phyloP scores from a whole-genome alignment of 352 stramenopile genomes.

The Globisporangium cylindrosporum region DNA sequence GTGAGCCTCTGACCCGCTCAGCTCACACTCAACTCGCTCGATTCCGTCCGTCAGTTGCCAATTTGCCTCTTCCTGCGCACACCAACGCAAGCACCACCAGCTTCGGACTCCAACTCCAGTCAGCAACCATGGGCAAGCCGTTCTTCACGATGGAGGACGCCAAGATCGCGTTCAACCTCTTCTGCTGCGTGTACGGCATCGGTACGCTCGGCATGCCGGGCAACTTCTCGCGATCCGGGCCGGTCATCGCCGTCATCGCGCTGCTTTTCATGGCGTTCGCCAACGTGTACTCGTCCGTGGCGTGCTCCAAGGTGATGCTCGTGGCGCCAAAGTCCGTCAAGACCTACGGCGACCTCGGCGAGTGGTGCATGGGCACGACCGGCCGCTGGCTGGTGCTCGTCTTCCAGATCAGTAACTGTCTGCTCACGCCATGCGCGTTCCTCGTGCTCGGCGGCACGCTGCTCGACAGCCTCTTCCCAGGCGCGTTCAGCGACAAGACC shows the following conservation, averaged over 20 bases:
- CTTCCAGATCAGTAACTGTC: slow-evolving; percentile 15
- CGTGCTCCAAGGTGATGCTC: slow-evolving; percentile 26
- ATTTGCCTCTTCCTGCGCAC: slow-evolving; percentile 1
- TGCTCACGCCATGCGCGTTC: slow-evolving; percentile 22
- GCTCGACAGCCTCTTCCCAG: slow-evolving; percentile 21
- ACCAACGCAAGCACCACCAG: neutral
- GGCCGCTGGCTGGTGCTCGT: slow-evolving; percentile 25
- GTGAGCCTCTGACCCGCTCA: too few species aligned
- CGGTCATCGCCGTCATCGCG: slow-evolving; percentile 20
- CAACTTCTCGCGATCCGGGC: slow-evolving; percentile 28
- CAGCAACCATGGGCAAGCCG: slow-evolving; percentile 5
- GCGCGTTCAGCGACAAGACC: slow-evolving; percentile 16
- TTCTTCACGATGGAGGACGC: slow-evolving; percentile 28
- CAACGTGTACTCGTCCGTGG: slow-evolving; percentile 31
- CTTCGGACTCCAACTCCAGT: neutral
- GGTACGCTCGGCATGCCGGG: slow-evolving; percentile 30
- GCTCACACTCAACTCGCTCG: neutral
- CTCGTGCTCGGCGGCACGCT: slow-evolving; percentile 25
- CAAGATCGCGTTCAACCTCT: slow-evolving; percentile 22
- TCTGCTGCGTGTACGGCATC: slow-evolving; percentile 28
- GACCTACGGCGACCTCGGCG: slow-evolving; percentile 29
- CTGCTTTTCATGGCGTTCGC: slow-evolving; percentile 27
- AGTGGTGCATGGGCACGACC: slow-evolving; percentile 25
- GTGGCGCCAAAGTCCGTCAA: slow-evolving; percentile 22
- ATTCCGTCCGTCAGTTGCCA: slow-evolving; percentile 2